These are phyloP conservation scores for Colletotrichum salicis DNA, from an alignment of 2,329 filamentous ascomycete species.

Conservation along the genomic window DNA sequence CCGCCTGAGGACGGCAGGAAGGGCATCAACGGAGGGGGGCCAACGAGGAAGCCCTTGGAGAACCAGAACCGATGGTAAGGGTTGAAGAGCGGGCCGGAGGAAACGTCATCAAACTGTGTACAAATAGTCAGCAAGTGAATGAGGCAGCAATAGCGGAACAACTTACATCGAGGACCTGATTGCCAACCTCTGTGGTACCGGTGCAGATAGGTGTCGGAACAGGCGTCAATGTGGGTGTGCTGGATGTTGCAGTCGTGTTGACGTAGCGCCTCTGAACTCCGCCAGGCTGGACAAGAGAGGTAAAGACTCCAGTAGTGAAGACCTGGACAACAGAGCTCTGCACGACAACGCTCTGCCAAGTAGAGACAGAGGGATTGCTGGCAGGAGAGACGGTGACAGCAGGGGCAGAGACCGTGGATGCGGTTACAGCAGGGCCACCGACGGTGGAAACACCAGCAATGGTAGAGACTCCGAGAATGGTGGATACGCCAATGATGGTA, in stretches of 20 bases:
- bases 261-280: constrained; percentile 13
- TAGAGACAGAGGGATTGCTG: constrained; percentile 41
- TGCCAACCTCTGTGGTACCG: constrained; percentile 45
- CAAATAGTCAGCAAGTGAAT: neutral
- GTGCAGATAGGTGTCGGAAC: constrained; percentile 34
- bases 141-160: constrained; percentile 32
- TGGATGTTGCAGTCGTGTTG: constrained; percentile 8
- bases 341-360: constrained; percentile 39
- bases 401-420: neutral
- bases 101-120: constrained; percentile 49
- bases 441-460: neutral
- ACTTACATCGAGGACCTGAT: constrained; percentile 51
- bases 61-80: constrained; percentile 54
- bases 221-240: constrained; percentile 9
- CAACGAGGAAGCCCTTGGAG: constrained; percentile 53
- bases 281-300: constrained; percentile 7
- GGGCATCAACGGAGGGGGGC: constrained; percentile 46
- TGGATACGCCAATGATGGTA: neutral
- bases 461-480: neutral
- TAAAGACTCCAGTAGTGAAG: constrained; percentile 8
- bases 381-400: neutral
- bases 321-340: constrained; percentile 20
- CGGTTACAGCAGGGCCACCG: neutral
- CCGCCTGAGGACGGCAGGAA: constrained; percentile 52
- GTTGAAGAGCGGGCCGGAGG: constrained; percentile 52